Percentiles rank a stretch among this genome's conserved stretches.
These are phyloP conservation scores for Patellifolia procumbens DNA, from an alignment of 179 eudicot genomes.

Conservation along the genomic window DNA sequence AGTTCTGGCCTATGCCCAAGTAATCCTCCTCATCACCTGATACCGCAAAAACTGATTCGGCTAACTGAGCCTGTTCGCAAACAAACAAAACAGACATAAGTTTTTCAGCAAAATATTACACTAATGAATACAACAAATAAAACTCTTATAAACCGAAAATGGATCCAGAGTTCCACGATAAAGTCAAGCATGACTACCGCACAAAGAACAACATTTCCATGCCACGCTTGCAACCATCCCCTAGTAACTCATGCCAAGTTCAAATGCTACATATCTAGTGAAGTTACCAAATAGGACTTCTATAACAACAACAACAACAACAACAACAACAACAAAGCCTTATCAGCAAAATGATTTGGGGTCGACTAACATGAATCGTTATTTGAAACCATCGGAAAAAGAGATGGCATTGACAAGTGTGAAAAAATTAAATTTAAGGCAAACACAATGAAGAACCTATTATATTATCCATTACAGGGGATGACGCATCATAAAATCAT, in stretches of 20 bases:
- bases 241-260: not conserved
- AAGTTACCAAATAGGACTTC: not conserved
- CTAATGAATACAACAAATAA: not conserved
- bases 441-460: too few species aligned
- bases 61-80: conserved; percentile 10
- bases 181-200: not conserved
- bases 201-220: not conserved
- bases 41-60: not conserved
- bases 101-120: not conserved
- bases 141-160: not conserved
- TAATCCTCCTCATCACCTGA: conserved; percentile 12
- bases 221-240: not conserved
- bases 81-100: not conserved
- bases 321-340: too few species aligned
- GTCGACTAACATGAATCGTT: too few species aligned
- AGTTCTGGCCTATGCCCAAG: conserved; percentile 16
- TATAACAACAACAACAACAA: too few species aligned
- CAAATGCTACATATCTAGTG: not conserved
- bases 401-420: too few species aligned
- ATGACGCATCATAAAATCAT: not conserved
- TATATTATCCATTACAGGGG: not conserved
- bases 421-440: too few species aligned
- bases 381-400: too few species aligned
- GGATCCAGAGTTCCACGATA: not conserved
- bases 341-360: too few species aligned